Percentiles rank a stretch among this genome's conserved stretches.
Evolutionary conservation across 2,329 filamentous ascomycete species (phyloP).

Genomic region (Alternaria novae-zelandiae): DNA sequence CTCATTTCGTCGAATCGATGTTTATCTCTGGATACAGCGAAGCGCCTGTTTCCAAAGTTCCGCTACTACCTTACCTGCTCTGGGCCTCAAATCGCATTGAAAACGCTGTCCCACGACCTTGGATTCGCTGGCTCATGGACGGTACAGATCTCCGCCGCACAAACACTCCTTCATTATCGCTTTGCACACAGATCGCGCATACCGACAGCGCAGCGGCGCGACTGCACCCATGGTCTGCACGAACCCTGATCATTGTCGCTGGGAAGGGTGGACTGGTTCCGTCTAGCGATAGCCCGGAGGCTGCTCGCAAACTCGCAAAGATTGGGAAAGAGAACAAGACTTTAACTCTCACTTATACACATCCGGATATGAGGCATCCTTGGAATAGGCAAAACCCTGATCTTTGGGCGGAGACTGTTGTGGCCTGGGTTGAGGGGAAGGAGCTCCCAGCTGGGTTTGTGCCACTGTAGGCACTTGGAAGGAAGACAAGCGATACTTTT

Average conservation of each 20-base stretch:
- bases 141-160: neutral
- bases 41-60: neutral
- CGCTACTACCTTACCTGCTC: neutral
- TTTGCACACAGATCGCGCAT: neutral
- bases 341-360: neutral
- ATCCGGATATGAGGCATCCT: neutral
- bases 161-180: neutral
- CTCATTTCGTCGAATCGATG: neutral
- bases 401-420: neutral
- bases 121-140: neutral
- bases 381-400: neutral
- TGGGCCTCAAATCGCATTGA: neutral
- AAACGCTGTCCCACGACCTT: neutral
- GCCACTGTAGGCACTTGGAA: neutral
- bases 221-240: neutral
- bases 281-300: neutral
- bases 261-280: neutral
- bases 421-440: neutral
- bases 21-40: neutral
- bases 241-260: neutral
- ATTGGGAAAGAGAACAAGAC: neutral
- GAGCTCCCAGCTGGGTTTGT: neutral
- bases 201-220: neutral
- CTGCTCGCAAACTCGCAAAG: neutral
- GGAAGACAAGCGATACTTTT: too few relatives aligned